phyloP scores from a whole-genome alignment of 1,139 yeast species.

The Spencermartinsiella ligniputridi region DNA sequence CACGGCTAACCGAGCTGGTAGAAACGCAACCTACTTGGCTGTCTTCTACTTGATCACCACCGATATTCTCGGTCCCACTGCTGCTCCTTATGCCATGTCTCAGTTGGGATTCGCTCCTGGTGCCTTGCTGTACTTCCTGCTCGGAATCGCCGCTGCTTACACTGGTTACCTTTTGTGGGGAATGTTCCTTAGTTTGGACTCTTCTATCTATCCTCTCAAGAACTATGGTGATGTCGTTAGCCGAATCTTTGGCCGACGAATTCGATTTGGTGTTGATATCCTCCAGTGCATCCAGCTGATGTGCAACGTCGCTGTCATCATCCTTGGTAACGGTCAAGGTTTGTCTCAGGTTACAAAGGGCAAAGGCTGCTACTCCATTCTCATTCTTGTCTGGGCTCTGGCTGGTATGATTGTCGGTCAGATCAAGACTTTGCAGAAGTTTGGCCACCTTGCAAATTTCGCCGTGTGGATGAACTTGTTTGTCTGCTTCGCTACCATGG shows the following conservation, averaged over 20 bases:
- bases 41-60: conserved; percentile 45
- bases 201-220: conserved; percentile 40
- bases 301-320: conserved; percentile 40
- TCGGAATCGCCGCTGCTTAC: conserved; percentile 40
- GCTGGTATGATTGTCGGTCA: conserved; percentile 43
- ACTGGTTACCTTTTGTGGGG: conserved; percentile 36
- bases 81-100: conserved; percentile 43
- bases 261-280: conserved; percentile 33
- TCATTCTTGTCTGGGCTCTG: conserved; percentile 40
- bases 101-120: conserved; percentile 45
- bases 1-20: conserved; percentile 30
- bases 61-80: conserved; percentile 44
- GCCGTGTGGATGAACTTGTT: conserved; percentile 46
- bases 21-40: conserved; percentile 35
- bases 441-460: conserved; percentile 41
- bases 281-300: conserved; percentile 41
- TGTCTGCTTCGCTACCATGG: conserved; percentile 41
- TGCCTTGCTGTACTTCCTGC: conserved; percentile 36
- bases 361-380: conserved; percentile 39
- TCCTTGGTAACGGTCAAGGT: conserved; percentile 41
- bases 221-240: conserved; percentile 41
- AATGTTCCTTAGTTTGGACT: conserved; percentile 36
- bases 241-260: conserved; percentile 34
- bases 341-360: conserved; percentile 39
- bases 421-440: conserved; percentile 37